Evolutionary conservation across 495 filamentous ascomycete genomes (phyloP), one percentile per base, ranked within the genome.

Genomic region (Trichoderma parareesei): DNA sequence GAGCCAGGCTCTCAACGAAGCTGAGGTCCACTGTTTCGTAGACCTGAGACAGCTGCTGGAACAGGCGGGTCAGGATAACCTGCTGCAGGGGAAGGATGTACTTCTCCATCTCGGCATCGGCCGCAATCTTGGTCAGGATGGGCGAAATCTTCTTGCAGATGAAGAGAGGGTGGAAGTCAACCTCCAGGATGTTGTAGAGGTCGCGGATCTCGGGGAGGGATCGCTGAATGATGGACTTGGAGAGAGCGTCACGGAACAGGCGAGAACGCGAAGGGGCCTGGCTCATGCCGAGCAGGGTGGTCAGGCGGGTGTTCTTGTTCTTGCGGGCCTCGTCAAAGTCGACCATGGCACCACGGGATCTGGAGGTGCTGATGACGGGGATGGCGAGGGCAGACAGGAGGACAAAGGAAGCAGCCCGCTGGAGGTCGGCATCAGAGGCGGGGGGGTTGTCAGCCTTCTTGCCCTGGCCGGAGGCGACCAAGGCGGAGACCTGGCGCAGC

Each of bases 61-160:
- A 98, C 61, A 98, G 86, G 66, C 94, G 88, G 53, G 94, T 98
- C 63, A 98, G 85, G 68, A 98, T 98, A 73, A 98, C 94, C 81
- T 98, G 94, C 77, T 98, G 95, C 63, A 98, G 83, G 64, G 94
- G 94, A 60, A 88, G 74, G 67, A 98, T 88, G 73, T 98, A 98
- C 77, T 93, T 94, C 78, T 93, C 87, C 92, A 98, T 94, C 72
- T 98, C 93, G 46, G 90, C 84, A 70, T 98, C 94, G 65, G 88
- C 87, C 67, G 94, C 94, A 73, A 98, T 97, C 82, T 98, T 84
- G 72, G 87, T 83, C 20, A 98, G 82, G 70, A 98, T 97, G 49
- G 94, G 94, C 33, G 93, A 96, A 63, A 98, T 97, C 85, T 97
- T 98, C 78, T 95, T 88, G 87, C 94, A 98, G 75, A 98, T 98